Conservation (phyloP, 164 flowering plant species). For the Umbellularia californica region DNA sequence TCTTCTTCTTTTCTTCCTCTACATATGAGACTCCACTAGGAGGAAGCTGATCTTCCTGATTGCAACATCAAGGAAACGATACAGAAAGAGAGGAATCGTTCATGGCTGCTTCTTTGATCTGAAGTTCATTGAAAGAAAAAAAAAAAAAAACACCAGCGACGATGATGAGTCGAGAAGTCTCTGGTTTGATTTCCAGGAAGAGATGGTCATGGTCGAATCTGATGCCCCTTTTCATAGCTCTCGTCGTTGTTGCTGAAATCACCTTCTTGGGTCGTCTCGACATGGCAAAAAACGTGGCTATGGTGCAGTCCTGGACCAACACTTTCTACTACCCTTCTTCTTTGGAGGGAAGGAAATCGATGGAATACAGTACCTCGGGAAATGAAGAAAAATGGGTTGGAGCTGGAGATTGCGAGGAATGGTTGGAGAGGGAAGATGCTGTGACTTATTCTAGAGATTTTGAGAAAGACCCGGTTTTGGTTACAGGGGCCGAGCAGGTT, state of each 20-base stretch:
- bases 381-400: not conserved
- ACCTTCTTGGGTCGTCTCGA: conserved; percentile 74
- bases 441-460: conserved; percentile 73
- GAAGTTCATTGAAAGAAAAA: not conserved
- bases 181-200: conserved; percentile 5
- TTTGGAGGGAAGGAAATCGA: not conserved
- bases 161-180: not conserved
- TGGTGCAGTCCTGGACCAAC: conserved; percentile 62
- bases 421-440: conserved; percentile 79
- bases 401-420: conserved; percentile 51
- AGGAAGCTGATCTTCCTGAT: not conserved
- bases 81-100: not conserved
- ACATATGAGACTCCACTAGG: too few relatives aligned
- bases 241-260: conserved; percentile 73
- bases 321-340: conserved; percentile 29
- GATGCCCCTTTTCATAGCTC: conserved; percentile 53
- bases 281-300: conserved; percentile 56
- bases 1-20: too few relatives aligned
- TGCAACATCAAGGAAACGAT: not conserved
- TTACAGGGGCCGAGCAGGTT: conserved; percentile 72
- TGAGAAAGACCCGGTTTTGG: conserved; percentile 54
- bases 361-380: not conserved
- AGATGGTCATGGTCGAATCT: conserved; percentile 66
- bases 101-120: not conserved
- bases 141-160: not conserved